Conservation (phyloP, 2,329 filamentous ascomycete species). For the Onygenales sp. region DNA sequence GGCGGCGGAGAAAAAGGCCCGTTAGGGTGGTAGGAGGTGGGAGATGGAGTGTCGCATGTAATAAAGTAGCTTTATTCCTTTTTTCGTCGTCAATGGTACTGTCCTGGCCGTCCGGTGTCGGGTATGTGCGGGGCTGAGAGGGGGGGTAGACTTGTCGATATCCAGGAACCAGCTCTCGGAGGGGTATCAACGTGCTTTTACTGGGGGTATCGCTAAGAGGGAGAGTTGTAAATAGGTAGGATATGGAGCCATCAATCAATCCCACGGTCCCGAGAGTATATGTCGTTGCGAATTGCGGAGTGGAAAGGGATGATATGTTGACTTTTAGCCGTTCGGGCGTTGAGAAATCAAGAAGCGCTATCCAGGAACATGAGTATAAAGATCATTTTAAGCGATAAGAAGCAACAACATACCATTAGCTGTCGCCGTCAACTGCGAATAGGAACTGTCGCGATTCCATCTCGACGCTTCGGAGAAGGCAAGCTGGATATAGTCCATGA, state of each 20-base stretch:
- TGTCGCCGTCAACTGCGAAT: slow-evolving; percentile 75
- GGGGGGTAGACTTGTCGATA: slow-evolving; percentile 62
- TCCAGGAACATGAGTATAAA: not conserved
- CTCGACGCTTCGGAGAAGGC: slow-evolving; percentile 78
- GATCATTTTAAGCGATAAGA: not conserved
- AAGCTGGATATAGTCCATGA: slow-evolving; percentile 94
- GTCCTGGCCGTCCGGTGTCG: slow-evolving; percentile 7
- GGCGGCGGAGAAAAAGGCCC: slow-evolving; percentile 68
- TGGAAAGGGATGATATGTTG: slow-evolving; percentile 82
- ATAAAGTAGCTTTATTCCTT: slow-evolving; percentile 31
- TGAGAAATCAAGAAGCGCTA: slow-evolving; percentile 78
- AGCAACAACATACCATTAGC: slow-evolving; percentile 53
- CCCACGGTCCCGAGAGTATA: slow-evolving; percentile 86
- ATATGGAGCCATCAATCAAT: slow-evolving; percentile 90
- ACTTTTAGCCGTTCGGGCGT: slow-evolving; percentile 77
- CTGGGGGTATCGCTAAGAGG: slow-evolving; percentile 57
- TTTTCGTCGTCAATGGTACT: not conserved
- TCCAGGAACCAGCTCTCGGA: slow-evolving; percentile 69
- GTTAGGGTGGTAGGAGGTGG: slow-evolving; percentile 73
- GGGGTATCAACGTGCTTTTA: slow-evolving; percentile 64
- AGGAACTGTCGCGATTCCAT: slow-evolving; percentile 89
- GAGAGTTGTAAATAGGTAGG: slow-evolving; percentile 88
- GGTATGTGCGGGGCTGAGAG: slow-evolving; percentile 23
- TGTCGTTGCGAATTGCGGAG: slow-evolving; percentile 85
- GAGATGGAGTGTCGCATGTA: slow-evolving; percentile 37